These are phyloP conservation scores for Verbena officinalis DNA, from an alignment of 257 asterid genomes.

Conservation along the genomic window DNA sequence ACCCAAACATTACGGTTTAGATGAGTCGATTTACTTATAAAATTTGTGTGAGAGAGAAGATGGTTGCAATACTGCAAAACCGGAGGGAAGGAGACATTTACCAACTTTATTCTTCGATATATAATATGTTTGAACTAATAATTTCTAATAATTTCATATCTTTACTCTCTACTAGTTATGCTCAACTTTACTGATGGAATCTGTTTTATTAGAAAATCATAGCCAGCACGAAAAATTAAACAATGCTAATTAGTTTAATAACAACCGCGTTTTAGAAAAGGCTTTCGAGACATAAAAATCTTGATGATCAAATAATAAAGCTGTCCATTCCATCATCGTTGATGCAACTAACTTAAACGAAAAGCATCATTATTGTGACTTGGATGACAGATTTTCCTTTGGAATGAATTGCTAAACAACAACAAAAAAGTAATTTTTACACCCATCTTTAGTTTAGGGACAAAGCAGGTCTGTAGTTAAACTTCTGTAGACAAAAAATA, in stretches of 20 bases:
- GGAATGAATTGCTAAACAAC: background rate
- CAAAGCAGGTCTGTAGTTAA: background rate
- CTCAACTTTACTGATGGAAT: background rate
- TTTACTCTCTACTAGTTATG: background rate
- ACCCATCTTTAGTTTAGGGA: background rate
- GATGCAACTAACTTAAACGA: background rate
- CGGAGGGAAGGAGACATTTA: constrained; percentile 7
- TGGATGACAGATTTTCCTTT: background rate
- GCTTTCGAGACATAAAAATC: no score
- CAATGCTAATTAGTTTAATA: no score
- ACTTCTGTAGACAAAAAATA: no score
- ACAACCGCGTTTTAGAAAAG: background rate
- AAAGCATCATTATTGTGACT: background rate
- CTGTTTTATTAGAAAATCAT: background rate
- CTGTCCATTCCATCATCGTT: background rate
- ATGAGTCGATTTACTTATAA: no score
- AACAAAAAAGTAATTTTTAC: background rate
- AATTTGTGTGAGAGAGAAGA: background rate
- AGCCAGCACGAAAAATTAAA: no score
- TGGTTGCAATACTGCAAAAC: background rate
- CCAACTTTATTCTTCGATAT: constrained; percentile 11
- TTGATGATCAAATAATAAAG: no score
- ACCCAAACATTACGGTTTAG: no score
- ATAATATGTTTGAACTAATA: background rate
- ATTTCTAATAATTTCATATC: background rate